Evolutionary conservation across 805 yeast genomes (phyloP).

Genomic region (Ogataea kodamae): DNA sequence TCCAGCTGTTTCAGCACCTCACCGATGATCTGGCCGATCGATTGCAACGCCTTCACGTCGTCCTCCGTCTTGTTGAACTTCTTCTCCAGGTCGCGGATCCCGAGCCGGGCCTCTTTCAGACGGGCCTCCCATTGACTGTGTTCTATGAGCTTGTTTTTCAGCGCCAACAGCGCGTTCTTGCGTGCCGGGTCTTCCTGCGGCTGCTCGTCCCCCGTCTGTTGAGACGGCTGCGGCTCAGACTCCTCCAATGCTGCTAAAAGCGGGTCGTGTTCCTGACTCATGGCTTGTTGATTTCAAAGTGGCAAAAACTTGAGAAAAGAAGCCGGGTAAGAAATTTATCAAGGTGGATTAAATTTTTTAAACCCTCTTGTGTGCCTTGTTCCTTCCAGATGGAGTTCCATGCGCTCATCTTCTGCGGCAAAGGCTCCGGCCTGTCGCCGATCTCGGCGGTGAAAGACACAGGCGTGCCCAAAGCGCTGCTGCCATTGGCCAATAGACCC

Average conservation of each 20-base stretch:
- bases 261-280: constrained; percentile 63
- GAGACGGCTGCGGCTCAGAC: constrained; percentile 13
- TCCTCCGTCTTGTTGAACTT: constrained; percentile 91
- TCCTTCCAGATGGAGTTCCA: constrained; percentile 68
- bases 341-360: too few relatives aligned
- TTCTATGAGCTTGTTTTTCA: constrained; percentile 82
- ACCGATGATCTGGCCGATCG: constrained; percentile 96
- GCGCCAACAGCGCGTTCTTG: constrained; percentile 69
- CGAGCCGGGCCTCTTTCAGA: constrained; percentile 75
- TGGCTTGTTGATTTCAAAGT: constrained; percentile 12
- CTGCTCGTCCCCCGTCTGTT: constrained; percentile 29
- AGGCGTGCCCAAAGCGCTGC: constrained; percentile 75
- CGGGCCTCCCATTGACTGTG: constrained; percentile 94
- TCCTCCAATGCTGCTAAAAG: constrained; percentile 62
- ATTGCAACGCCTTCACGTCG: constrained; percentile 94
- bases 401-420: constrained; percentile 87
- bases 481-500: constrained; percentile 88
- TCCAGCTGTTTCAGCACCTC: constrained; percentile 94
- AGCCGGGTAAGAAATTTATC: constrained; percentile 11
- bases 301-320: constrained; percentile 11
- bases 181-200: constrained; percentile 36
- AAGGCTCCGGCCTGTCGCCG: constrained; percentile 70
- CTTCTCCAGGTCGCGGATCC: constrained; percentile 78
- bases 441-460: constrained; percentile 58
- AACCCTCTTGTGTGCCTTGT: too few relatives aligned